Conservation (phyloP, 139 green algal species). For the Closterium sp. region DNA sequence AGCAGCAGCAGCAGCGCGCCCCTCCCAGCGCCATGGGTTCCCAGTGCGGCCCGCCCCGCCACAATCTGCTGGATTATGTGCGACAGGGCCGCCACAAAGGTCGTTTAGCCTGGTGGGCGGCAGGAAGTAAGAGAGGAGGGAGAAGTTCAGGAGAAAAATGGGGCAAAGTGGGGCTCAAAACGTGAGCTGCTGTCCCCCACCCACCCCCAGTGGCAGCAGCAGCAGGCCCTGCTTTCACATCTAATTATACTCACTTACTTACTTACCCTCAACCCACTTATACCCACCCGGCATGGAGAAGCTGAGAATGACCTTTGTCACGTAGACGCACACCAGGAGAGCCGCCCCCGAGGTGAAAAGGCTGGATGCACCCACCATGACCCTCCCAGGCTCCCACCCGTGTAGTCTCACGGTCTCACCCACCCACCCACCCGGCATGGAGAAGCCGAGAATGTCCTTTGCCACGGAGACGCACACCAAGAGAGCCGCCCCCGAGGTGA, state of each 20-base stretch:
- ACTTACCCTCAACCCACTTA: neutral
- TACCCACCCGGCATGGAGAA: neutral
- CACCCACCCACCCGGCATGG: neutral
- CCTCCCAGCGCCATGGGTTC: no score
- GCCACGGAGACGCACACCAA: constrained; percentile 61
- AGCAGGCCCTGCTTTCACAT: neutral
- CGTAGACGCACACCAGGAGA: constrained; percentile 68
- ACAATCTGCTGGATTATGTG: no score
- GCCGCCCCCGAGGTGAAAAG: constrained; percentile 73
- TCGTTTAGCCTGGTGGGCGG: no score
- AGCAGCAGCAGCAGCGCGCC: no score
- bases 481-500: constrained; percentile 83
- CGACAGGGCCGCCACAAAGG: no score
- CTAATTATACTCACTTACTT: neutral
- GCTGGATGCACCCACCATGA: no score
- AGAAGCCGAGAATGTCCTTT: constrained; percentile 15
- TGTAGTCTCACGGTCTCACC: no score
- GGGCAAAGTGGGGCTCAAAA: neutral
- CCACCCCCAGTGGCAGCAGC: neutral
- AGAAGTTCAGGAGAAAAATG: neutral
- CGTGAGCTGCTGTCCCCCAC: no score
- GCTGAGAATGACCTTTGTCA: constrained; percentile 4
- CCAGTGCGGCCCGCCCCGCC: no score
- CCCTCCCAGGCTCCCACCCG: no score
- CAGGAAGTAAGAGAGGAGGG: neutral